Base-by-base conservation (phyloP, 371 early-diverging fungal species). In the Saksenaea vasiformis region DNA sequence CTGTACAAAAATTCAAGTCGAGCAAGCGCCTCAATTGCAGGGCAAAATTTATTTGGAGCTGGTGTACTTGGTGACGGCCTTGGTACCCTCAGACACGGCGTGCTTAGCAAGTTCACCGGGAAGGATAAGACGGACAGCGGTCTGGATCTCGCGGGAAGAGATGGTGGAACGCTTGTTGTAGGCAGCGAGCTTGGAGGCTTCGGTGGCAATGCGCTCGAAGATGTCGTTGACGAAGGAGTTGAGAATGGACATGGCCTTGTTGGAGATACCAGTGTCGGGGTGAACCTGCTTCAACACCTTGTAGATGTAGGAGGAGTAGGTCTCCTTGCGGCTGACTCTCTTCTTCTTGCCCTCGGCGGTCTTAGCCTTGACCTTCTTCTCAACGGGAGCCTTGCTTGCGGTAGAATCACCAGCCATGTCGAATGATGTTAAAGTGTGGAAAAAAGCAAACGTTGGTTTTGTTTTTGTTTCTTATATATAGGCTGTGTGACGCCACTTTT, bases 171-270 rank as follows among this genome's bases (percentile, higher is more conserved):
- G 87, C 92, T 95, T 95, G 92, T 93, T 95, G 90, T 95, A 93
- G 43, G 93, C 84, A 63, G 97, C 95, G 34, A 95, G 89, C 87
- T 93, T 93, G 86, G 93, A 93, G 67, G 94, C 93, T 85, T 95
- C 94, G 57, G 80, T 75, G 64, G 91, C 92, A 64, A 95, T 94
- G 68, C 95, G 93, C 80, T 95, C 95, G 72, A 96, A 97, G 82
- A 97, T 95, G 76, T 97, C 98, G 85, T 93, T 92, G 77, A 97
- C 96, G 76, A 97, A 97, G 57, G 95, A 95, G 95, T 97, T 96
- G 83, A 97, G 86, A 82, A 97, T 96, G 65, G 92, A 91, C 98
- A 97, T 97, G 87, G 96, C 96, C 90, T 96, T 96, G 94, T 94
- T 95, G 84, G 96, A 95, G 86, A 97, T 95, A 85, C 97, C 96